These are phyloP conservation scores for Pinus albicaulis DNA, from an alignment of 75 land plant genomes.

Conservation along the genomic window DNA sequence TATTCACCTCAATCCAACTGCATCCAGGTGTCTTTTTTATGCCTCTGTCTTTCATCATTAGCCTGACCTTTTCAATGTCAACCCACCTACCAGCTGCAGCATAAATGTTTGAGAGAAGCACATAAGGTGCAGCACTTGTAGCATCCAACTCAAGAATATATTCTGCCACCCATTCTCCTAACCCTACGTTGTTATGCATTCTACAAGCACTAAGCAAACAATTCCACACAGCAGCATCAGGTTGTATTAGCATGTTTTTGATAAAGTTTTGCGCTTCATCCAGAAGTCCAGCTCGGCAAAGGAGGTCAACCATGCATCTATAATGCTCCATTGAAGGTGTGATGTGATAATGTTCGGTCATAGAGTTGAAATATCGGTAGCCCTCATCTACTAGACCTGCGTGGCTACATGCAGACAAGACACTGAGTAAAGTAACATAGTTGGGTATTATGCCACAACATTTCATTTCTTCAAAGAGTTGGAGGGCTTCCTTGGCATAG, in stretches of 20 bases:
- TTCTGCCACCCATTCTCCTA: conserved; percentile 10
- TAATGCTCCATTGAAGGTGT: conserved; percentile 22
- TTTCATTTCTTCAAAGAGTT: conserved; percentile 16
- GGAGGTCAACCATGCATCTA: conserved; percentile 22
- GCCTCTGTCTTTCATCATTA: not conserved
- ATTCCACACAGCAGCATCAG: conserved; percentile 7
- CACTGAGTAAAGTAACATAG: conserved; percentile 9
- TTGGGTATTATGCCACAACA: conserved; percentile 2
- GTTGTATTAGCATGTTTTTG: conserved; percentile 20
- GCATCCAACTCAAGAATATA: not conserved
- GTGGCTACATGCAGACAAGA: conserved; percentile 22
- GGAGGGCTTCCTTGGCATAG: conserved; percentile 11
- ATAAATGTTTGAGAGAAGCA: conserved; percentile 2
- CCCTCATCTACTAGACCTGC: conserved; percentile 18
- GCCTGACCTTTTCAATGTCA: not conserved
- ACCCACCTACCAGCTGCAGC: not conserved
- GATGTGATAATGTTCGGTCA: conserved; percentile 7
- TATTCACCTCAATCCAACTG: conserved; percentile 5
- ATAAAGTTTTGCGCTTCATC: conserved; percentile 14
- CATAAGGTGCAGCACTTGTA: conserved; percentile 5
- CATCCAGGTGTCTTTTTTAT: not conserved
- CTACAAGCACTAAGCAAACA: conserved; percentile 21
- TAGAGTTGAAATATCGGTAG: conserved; percentile 12
- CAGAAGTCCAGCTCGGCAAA: conserved; percentile 13
- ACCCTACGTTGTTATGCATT: conserved; percentile 11